These are phyloP conservation scores for Hypocreales sp. DNA, from an alignment of 2,329 filamentous ascomycete species.

Conservation along the genomic window DNA sequence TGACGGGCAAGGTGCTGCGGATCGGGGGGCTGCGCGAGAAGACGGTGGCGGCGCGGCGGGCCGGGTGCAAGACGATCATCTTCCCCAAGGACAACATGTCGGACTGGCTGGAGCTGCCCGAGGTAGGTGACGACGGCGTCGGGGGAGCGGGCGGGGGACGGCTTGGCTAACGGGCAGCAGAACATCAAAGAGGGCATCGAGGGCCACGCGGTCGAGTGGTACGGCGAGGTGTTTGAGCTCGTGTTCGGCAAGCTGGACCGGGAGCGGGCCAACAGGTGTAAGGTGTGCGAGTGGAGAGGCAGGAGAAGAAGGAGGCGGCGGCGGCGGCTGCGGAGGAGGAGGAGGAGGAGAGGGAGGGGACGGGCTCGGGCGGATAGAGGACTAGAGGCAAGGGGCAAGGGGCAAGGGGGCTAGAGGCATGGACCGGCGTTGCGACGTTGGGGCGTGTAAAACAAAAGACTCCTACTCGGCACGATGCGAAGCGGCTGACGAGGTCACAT, in stretches of 20 bases:
- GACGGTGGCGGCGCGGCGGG: conserved; percentile 85
- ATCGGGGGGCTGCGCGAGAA: conserved; percentile 94
- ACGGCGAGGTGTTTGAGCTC: conserved; percentile 80
- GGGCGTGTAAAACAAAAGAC: too few relatives aligned
- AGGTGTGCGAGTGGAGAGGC: conserved; percentile 37
- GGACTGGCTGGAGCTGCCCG: conserved; percentile 92
- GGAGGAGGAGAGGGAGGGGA: too few relatives aligned
- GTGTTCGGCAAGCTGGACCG: conserved; percentile 74
- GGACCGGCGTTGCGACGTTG: too few relatives aligned
- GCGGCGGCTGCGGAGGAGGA: too few relatives aligned
- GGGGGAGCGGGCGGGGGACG: too few relatives aligned
- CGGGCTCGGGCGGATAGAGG: too few relatives aligned
- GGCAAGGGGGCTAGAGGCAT: too few relatives aligned
- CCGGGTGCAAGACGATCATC: conserved; percentile 83
- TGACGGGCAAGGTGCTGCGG: conserved; percentile 89
- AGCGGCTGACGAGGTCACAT: too few relatives aligned
- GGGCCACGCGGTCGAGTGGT: conserved; percentile 85
- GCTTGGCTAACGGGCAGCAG: too few relatives aligned
- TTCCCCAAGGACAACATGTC: conserved; percentile 93
- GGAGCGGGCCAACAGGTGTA: conserved; percentile 60
- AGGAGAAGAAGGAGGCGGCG: conserved; percentile 23
- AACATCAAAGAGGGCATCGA: conserved; percentile 97
- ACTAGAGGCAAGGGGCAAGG: too few relatives aligned
- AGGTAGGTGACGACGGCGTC: conserved; percentile 56
- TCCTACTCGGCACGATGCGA: too few relatives aligned